Percentiles rank a stretch among this genome's conserved stretches.
Evolutionary conservation across 129 eudicot species (phyloP).

Genomic region (Helianthus tuberosus): DNA sequence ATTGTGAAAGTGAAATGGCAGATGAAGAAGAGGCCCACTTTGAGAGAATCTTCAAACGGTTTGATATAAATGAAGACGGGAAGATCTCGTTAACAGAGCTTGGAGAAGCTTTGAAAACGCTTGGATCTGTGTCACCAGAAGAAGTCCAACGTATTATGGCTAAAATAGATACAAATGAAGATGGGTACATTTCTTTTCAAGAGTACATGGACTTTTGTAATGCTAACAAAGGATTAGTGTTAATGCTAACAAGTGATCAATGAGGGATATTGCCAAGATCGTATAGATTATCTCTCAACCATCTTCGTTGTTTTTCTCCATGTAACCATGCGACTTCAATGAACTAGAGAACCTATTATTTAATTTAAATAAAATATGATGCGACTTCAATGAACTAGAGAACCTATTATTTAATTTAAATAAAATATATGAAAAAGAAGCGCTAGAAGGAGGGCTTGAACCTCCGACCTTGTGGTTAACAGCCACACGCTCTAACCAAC

Average conservation of each 20-base stretch:
- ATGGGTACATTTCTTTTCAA: constrained; percentile 74
- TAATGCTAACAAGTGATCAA: constrained; percentile 8
- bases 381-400: too few relatives aligned
- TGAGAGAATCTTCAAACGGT: constrained; percentile 81
- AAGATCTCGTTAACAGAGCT: constrained; percentile 82
- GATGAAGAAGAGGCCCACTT: constrained; percentile 62
- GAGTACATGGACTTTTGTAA: constrained; percentile 69
- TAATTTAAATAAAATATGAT: too few relatives aligned
- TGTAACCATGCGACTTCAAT: too few relatives aligned
- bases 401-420: too few relatives aligned
- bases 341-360: too few relatives aligned
- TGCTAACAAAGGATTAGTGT: constrained; percentile 58
- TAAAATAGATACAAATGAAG: constrained; percentile 79
- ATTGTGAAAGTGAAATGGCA: constrained; percentile 44
- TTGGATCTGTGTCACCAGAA: constrained; percentile 65
- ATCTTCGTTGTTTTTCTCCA: constrained; percentile 1
- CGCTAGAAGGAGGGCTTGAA: constrained; percentile 99
- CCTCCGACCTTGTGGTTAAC: constrained; percentile 99
- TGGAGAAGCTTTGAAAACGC: constrained; percentile 72
- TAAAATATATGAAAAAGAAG: too few relatives aligned
- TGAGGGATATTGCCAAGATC: constrained; percentile 86
- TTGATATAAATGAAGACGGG: constrained; percentile 84
- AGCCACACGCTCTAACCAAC: constrained; percentile 99
- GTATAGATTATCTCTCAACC: constrained; percentile 31
- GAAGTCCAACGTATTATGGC: constrained; percentile 77